Evolutionary conservation across 805 yeast genomes (phyloP), one percentile per base, ranked within the genome.

Genomic region (Ogataea ganodermae): DNA sequence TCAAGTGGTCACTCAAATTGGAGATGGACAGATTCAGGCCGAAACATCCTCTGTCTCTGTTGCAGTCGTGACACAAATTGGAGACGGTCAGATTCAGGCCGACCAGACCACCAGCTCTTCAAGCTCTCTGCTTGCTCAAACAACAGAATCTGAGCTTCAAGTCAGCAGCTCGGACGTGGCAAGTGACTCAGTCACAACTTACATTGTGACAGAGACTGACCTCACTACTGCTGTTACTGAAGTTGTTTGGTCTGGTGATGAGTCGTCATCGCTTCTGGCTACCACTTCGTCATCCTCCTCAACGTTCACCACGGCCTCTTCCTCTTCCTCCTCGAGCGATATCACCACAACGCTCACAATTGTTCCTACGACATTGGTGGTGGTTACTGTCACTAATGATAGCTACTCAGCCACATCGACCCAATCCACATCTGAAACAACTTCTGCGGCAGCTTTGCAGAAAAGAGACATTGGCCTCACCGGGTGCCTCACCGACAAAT

Each of bases 1-100:
- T 22, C 50, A 74, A 48, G 56, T 75, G 38, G 58, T 73, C 23
- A 64, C 72, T 32, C 75, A 71, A 60, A 74, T 74, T 51, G 66
- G 69, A 44, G 80, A 76, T 53, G 80, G 79, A 50, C 77, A 74
- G 58, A 68, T 71, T 50, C 75, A 73, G 60, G 74, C 70, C 32
- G 56, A 71, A 17, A 67, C 71, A 28, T 42, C 64, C n/a, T 55
- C 66, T 24, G 59, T 68, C 37, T 43, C 65, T 17, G 61, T 66
- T 26, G 66, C 70, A 16, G 66, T 69, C 33, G 66, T 68, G 27
- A 67, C 76, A 46, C 83, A 78, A 61, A 74, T 75, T 43, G 68
- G 69, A 42, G 82, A 78, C 48, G 80, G 81, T 47, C 79, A 74
- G 61, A 59, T 58, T 42, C 67, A 56, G 33, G 61, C 63, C 14